Evolutionary conservation across 352 stramenopile species (phyloP).

Genomic region (Pythium monospermum): DNA sequence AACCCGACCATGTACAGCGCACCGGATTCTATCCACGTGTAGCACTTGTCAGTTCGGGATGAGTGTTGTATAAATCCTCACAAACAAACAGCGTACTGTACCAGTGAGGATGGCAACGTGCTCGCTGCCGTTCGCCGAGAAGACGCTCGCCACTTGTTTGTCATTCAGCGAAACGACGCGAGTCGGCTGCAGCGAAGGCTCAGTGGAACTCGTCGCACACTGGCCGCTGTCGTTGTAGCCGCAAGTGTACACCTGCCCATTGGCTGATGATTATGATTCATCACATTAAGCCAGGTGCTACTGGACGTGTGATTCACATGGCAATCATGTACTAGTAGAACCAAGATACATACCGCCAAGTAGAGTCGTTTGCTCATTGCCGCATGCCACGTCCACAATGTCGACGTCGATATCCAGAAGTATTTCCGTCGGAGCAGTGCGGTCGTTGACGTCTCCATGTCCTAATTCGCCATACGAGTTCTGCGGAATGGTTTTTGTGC

Average conservation of each 20-base stretch:
- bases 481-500: constrained; percentile 22
- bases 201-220: constrained; percentile 82
- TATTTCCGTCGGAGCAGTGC: constrained; percentile 50
- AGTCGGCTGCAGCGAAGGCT: constrained; percentile 54
- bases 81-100: no score
- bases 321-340: no score
- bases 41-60: no score
- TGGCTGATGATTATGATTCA: constrained; percentile 19
- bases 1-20: constrained; percentile 89
- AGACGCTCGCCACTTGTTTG: constrained; percentile 65
- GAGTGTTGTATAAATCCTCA: no score
- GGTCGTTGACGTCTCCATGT: constrained; percentile 71
- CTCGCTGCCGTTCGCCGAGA: constrained; percentile 91
- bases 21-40: constrained; percentile 74
- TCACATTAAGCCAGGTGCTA: not conserved
- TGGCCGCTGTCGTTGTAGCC: constrained; percentile 95
- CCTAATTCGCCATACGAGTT: constrained; percentile 92
- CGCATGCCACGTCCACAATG: constrained; percentile 80
- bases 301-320: not conserved
- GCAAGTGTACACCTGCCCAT: constrained; percentile 82
- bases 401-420: constrained; percentile 28
- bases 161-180: constrained; percentile 44
- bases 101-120: constrained; percentile 83
- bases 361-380: constrained; percentile 90
- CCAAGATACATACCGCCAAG: constrained; percentile 46